A percentile compares a stretch with the other conserved stretches of the same genome.
Evolutionary conservation across 2,329 filamentous ascomycete species (phyloP).

Genomic region (Clarireedia monteithiana): DNA sequence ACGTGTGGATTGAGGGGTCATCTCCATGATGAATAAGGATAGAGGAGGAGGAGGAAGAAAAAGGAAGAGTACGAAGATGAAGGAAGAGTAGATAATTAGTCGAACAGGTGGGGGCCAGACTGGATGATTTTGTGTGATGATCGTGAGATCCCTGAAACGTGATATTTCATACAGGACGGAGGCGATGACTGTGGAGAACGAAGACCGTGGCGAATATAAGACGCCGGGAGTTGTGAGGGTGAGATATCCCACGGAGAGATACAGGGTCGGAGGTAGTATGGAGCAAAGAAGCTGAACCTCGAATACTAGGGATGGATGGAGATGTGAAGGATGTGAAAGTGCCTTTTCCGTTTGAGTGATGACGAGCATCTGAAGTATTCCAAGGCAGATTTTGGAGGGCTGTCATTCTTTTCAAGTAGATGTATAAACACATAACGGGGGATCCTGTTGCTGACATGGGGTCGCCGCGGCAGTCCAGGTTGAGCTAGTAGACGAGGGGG

Average conservation of each 20-base stretch:
- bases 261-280: neutral
- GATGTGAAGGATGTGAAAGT: conserved; percentile 5
- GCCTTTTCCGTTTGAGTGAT: neutral
- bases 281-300: neutral
- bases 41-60: conserved; percentile 7
- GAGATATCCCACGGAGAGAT: neutral
- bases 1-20: conserved; percentile 27
- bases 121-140: neutral
- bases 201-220: neutral
- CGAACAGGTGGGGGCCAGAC: conserved; percentile 10
- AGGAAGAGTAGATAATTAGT: conserved; percentile 5
- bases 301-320: neutral
- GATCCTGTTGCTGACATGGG: conserved; percentile 4
- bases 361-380: conserved; percentile 7
- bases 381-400: conserved; percentile 7
- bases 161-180: conserved; percentile 7
- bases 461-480: conserved; percentile 2
- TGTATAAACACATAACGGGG: conserved; percentile 6
- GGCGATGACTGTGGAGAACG: conserved; percentile 3
- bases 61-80: conserved; percentile 10
- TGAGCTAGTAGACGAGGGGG: neutral
- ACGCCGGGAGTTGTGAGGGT: neutral
- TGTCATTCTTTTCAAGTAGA: conserved; percentile 5
- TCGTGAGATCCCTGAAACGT: conserved; percentile 3
- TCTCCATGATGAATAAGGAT: conserved; percentile 24